A percentile compares a stretch with the other conserved stretches of the same genome.
These are phyloP conservation scores for Scheffersomyces titani DNA, from an alignment of 1,139 yeast species.

Conservation along the genomic window DNA sequence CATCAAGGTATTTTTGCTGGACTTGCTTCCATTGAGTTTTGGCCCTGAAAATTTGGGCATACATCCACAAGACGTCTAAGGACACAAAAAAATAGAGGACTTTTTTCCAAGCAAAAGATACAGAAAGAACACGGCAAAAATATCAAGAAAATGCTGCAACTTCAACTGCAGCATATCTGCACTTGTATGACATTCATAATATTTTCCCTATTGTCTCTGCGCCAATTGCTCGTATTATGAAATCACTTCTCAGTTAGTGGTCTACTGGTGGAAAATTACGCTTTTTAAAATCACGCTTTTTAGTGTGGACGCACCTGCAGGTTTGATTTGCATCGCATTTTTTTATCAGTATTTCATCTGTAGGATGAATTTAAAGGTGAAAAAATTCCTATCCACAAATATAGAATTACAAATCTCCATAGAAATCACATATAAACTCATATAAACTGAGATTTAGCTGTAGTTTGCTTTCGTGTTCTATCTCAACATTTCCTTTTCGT, in stretches of 20 bases:
- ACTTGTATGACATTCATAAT: background rate
- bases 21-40: slow-evolving; percentile 77
- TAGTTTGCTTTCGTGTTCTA: background rate
- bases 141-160: background rate
- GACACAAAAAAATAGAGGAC: background rate
- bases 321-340: background rate
- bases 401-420: background rate
- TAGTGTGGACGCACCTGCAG: background rate
- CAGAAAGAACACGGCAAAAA: no score
- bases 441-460: background rate
- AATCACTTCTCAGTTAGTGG: background rate
- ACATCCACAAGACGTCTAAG: background rate
- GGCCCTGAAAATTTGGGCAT: slow-evolving; percentile 71
- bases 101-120: background rate
- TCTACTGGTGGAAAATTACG: background rate
- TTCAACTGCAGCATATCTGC: no score
- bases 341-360: background rate
- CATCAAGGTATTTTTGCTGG: slow-evolving; percentile 51
- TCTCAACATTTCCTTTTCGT: background rate
- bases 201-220: background rate
- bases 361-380: background rate
- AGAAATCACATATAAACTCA: background rate
- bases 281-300: background rate
- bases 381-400: background rate
- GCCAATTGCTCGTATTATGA: background rate